Evolutionary conservation across 148 eudicot genomes (phyloP).

Genomic region (Chenopodium quinoa): DNA sequence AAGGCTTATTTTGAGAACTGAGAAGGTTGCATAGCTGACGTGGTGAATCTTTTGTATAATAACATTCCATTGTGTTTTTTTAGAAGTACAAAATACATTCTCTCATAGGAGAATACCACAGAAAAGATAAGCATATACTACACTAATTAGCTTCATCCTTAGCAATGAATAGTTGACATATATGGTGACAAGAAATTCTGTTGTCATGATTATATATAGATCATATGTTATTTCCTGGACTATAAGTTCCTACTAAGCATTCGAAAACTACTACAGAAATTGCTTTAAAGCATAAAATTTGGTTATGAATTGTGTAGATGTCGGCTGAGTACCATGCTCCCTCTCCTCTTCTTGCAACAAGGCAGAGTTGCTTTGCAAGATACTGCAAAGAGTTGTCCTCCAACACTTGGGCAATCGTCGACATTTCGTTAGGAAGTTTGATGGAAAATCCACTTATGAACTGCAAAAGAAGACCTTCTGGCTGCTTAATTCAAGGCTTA

Average conservation of each 20-base stretch:
- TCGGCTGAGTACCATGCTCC: slow-evolving; percentile 47
- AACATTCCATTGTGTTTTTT: no score
- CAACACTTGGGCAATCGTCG: slow-evolving; percentile 50
- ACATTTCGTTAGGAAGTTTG: slow-evolving; percentile 53
- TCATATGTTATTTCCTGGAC: no score
- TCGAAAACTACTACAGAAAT: no score
- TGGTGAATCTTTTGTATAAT: no score
- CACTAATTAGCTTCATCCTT: no score
- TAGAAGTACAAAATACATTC: no score
- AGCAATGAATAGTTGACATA: no score
- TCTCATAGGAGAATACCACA: no score
- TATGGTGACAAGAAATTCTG: no score
- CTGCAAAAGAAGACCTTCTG: slow-evolving; percentile 55
- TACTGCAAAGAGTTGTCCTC: slow-evolving; percentile 33
- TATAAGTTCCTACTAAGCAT: no score
- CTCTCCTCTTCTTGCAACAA: slow-evolving; percentile 46
- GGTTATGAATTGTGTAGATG: slow-evolving; percentile 33
- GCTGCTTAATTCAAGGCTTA: slow-evolving; percentile 53
- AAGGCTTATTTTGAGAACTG: background rate
- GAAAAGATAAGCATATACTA: no score
- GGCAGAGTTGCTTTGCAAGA: slow-evolving; percentile 54
- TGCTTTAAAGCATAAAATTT: background rate
- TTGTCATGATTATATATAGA: no score
- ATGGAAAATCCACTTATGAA: slow-evolving; percentile 35
- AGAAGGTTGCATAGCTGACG: background rate